Base-by-base conservation (phyloP, 2,329 filamentous ascomycete species). In the Biscogniauxia mediterranea region DNA sequence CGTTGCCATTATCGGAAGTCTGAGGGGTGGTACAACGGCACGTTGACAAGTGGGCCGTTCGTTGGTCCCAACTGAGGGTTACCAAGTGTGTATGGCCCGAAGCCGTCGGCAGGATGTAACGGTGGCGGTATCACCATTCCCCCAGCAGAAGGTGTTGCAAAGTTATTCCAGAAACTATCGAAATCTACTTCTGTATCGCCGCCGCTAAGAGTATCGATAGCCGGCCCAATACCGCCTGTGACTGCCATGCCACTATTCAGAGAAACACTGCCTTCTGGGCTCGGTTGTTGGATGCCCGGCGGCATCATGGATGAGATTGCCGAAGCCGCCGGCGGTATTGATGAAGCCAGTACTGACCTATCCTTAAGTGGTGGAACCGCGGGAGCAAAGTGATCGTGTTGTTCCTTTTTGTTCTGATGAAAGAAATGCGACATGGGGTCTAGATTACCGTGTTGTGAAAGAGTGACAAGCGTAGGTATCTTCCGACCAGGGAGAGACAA, bases 181-280 rank as follows among this genome's bases (percentile, higher is more conserved):
- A 78, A 76, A 51, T 77, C 71, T 53, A 78, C 72, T 57, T 76
- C 75, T 5, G 70, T 64, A 11, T 79, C 75, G 6, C 66, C 66
- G 6, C 69, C 71, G 20, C 67, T 64, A 6, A 70, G 58, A 1
- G 58, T 11, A 52, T 74, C 72, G 20, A 70, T 67, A 13, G 61
- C 61, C 9, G 68, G 67, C 2, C 64, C 56, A 55, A 71, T 61
- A 19, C 66, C 62, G 17, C 63, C 64, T 13, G 64, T 52, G 2
- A 61, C 52, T 11, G 67, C 65, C 21, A 70, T 64, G 13, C 64
- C 66, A 49, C 64, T 68, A 55, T 62, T 70, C 49, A 71, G 56
- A 15, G 71, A 69, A 8, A 70, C 60, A 19, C 66, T 72, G 32
- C 66, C 71, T 49, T 74, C 71, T 7, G 72, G 71, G 38, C 71